These are phyloP conservation scores for Zygosaccharomyces pseudobailii DNA, from an alignment of 1,139 yeast species.

Conservation along the genomic window DNA sequence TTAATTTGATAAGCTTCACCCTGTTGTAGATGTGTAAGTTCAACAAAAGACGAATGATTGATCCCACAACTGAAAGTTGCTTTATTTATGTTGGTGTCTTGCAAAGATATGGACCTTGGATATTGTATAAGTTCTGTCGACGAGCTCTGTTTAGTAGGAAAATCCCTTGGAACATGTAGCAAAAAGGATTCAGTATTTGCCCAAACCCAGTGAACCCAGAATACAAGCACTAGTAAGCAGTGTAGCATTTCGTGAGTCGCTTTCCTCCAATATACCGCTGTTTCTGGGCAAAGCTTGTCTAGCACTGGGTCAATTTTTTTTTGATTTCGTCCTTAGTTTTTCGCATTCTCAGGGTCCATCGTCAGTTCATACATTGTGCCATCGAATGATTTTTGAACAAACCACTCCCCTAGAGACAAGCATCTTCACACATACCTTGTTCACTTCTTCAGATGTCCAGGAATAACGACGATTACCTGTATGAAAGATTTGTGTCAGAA, in stretches of 20 bases:
- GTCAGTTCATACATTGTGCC: background rate
- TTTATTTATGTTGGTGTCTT: constrained; percentile 8
- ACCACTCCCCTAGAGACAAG: background rate
- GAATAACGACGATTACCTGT: constrained; percentile 17
- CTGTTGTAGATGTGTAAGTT: constrained; percentile 13
- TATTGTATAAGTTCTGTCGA: background rate
- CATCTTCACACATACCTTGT: background rate
- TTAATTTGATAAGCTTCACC: constrained; percentile 22
- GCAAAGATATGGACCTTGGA: constrained; percentile 9
- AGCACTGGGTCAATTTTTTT: background rate
- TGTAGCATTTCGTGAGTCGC: background rate
- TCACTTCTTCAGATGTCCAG: background rate
- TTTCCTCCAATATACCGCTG: background rate
- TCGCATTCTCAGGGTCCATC: background rate
- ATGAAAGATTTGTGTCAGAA: constrained; percentile 15
- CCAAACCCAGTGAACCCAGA: background rate
- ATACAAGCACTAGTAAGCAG: background rate
- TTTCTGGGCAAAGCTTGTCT: background rate
- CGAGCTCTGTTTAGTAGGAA: constrained; percentile 6
- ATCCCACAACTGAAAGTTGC: constrained; percentile 6
- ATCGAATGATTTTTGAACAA: background rate
- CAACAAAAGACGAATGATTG: constrained; percentile 9
- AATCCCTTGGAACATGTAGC: constrained; percentile 17
- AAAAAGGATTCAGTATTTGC: constrained; percentile 23
- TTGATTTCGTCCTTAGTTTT: background rate